Evolutionary conservation across 352 stramenopile species (phyloP).

Genomic region (Phytophthora pisi): DNA sequence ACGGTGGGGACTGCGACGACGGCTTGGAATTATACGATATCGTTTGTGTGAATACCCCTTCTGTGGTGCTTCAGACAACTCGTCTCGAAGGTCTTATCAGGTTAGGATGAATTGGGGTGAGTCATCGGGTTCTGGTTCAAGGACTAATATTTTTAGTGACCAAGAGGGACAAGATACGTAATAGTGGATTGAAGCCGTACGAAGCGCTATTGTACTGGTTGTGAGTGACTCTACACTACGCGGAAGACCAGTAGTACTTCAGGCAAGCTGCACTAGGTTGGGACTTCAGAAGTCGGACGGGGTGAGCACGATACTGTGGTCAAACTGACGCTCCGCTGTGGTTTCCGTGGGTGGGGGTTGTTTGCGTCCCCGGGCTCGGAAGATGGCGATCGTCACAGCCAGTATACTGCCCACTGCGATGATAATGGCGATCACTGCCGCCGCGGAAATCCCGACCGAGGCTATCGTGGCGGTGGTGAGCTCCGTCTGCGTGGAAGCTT

Average conservation of each 20-base stretch:
- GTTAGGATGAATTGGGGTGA: not conserved
- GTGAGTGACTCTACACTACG: not conserved
- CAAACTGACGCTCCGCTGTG: constrained; percentile 10
- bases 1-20: not conserved
- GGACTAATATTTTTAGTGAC: constrained; percentile 18
- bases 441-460: constrained; percentile 19
- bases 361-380: constrained; percentile 12
- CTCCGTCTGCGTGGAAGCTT: constrained; percentile 16
- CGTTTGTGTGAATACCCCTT: constrained; percentile 7
- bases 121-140: constrained; percentile 18
- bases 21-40: constrained; percentile 12
- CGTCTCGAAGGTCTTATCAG: constrained; percentile 31
- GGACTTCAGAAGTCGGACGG: constrained; percentile 25
- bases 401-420: constrained; percentile 24
- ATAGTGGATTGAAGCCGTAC: constrained; percentile 1
- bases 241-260: not conserved
- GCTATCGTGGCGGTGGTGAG: constrained; percentile 8
- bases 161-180: not conserved
- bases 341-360: not conserved
- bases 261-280: not conserved
- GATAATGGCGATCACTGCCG: constrained; percentile 26
- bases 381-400: constrained; percentile 21
- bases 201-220: not conserved
- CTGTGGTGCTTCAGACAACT: not conserved
- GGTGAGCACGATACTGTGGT: constrained; percentile 32